These are phyloP conservation scores for Tagetes erecta DNA, from an alignment of 129 eudicot species.

Conservation along the genomic window DNA sequence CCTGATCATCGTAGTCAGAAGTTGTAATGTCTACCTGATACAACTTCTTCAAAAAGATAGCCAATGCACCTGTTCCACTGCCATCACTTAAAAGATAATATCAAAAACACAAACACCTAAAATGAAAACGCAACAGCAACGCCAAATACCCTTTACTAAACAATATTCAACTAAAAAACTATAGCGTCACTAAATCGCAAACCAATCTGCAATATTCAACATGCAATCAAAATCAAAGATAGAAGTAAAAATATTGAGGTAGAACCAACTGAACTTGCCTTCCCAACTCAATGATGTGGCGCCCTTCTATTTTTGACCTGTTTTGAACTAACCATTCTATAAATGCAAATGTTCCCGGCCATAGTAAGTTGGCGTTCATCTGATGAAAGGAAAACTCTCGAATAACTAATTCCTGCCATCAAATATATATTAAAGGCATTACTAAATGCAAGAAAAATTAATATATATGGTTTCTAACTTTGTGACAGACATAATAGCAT, in stretches of 20 bases:
- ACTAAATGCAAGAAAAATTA: background rate
- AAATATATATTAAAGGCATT: conserved; percentile 16
- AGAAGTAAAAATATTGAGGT: conserved; percentile 14
- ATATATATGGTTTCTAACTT: background rate
- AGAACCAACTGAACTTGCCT: conserved; percentile 46
- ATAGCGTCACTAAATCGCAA: background rate
- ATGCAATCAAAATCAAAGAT: background rate
- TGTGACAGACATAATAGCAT: background rate
- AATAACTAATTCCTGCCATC: conserved; percentile 71
- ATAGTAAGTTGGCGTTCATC: conserved; percentile 87
- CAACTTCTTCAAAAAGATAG: conserved; percentile 66
- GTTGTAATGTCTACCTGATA: conserved; percentile 80
- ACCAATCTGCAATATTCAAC: background rate
- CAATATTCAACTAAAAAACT: conserved; percentile 4
- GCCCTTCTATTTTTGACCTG: conserved; percentile 57
- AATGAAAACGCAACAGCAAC: background rate
- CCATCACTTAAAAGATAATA: conserved; percentile 23
- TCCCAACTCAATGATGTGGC: conserved; percentile 71
- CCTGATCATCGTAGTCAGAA: conserved; percentile 90
- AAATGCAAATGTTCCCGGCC: conserved; percentile 99
- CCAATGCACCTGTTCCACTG: conserved; percentile 99
- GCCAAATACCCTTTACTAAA: background rate
- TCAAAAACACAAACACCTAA: conserved; percentile 19
- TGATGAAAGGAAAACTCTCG: conserved; percentile 88
- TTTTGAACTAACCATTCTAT: conserved; percentile 85